These are phyloP conservation scores for Coemansia sp. DNA, from an alignment of 192 early-diverging fungal species.

Conservation along the genomic window DNA sequence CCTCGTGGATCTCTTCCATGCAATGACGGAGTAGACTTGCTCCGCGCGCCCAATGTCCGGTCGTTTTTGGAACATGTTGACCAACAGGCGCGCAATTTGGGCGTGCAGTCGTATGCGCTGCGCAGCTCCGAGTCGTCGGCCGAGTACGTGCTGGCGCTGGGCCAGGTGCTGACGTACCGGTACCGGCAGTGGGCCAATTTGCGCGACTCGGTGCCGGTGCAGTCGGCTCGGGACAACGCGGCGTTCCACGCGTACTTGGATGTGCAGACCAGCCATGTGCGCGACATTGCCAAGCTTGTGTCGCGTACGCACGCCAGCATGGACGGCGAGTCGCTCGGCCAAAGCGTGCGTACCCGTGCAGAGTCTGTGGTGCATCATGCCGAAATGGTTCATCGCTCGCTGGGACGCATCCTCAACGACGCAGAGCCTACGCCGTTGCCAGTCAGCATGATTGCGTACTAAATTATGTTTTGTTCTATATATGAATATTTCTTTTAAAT, in stretches of 20 bases:
- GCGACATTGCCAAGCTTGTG: constrained; percentile 60
- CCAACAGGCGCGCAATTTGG: constrained; percentile 45
- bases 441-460: constrained; percentile 45
- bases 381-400: constrained; percentile 37
- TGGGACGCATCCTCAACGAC: constrained; percentile 26
- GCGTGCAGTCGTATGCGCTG: constrained; percentile 63
- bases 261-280: constrained; percentile 59
- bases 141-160: constrained; percentile 74
- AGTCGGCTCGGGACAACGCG: constrained; percentile 73
- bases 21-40: constrained; percentile 71
- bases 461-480: neutral
- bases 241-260: constrained; percentile 61
- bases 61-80: constrained; percentile 74
- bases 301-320: constrained; percentile 60
- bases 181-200: constrained; percentile 88
- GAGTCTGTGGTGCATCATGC: constrained; percentile 30
- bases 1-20: constrained; percentile 80
- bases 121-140: constrained; percentile 63
- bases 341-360: constrained; percentile 11
- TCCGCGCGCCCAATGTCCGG: constrained; percentile 75
- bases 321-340: constrained; percentile 46
- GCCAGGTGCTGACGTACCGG: constrained; percentile 81
- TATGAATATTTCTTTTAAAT: neutral
- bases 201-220: constrained; percentile 81
- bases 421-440: constrained; percentile 27